These are phyloP conservation scores for Apiotrichum siamense DNA, from an alignment of 1,284 basidiomycete genomes.

Conservation along the genomic window DNA sequence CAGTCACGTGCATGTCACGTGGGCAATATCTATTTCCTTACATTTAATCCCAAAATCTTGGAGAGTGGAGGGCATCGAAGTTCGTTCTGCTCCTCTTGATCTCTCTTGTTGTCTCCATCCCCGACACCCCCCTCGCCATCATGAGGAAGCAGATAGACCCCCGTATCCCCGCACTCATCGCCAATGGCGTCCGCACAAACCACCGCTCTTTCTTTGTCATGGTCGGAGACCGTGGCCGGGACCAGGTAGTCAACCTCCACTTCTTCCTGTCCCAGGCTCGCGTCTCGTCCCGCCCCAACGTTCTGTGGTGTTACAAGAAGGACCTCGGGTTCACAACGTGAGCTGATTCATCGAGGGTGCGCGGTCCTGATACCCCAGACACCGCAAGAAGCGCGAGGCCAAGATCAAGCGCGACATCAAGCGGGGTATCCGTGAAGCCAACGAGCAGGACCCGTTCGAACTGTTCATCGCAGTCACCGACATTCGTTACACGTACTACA, in stretches of 20 bases:
- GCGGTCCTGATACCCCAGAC: slow-evolving; percentile 52
- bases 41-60: neutral
- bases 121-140: slow-evolving; percentile 1
- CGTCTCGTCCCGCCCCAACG: slow-evolving; percentile 79
- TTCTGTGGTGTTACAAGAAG: slow-evolving; percentile 97
- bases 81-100: too few relatives aligned
- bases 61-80: slow-evolving; percentile 1
- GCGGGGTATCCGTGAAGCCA: slow-evolving; percentile 84
- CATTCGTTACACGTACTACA: slow-evolving; percentile 95
- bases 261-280: slow-evolving; percentile 87
- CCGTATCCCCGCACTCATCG: slow-evolving; percentile 85
- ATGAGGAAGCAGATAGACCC: slow-evolving; percentile 65
- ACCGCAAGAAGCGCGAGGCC: slow-evolving; percentile 92
- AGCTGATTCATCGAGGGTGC: slow-evolving; percentile 30
- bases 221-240: slow-evolving; percentile 89
- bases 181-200: slow-evolving; percentile 86
- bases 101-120: slow-evolving; percentile 1
- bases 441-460: slow-evolving; percentile 95
- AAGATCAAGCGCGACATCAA: slow-evolving; percentile 94
- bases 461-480: slow-evolving; percentile 98
- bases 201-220: slow-evolving; percentile 95
- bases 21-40: neutral
- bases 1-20: too few relatives aligned
- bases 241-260: slow-evolving; percentile 94
- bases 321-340: slow-evolving; percentile 89